Conservation (phyloP, 306 rosid genomes). For the Corylus heterophylla region DNA sequence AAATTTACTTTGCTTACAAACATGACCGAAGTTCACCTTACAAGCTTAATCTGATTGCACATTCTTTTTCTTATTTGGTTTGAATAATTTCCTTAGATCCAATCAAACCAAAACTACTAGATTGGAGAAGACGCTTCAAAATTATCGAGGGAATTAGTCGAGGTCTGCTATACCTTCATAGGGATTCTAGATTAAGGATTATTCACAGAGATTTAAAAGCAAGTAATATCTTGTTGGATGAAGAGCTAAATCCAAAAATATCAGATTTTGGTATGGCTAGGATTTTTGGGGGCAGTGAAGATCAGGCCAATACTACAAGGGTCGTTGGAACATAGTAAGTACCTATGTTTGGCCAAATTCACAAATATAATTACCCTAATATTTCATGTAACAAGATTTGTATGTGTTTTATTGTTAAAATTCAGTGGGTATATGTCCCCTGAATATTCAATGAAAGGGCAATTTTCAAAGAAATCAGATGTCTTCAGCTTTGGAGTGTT, state of each 20-base stretch:
- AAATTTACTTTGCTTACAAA: no score
- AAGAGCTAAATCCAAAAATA: neutral
- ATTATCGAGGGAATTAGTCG: neutral
- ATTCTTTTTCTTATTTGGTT: neutral
- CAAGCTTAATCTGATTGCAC: neutral
- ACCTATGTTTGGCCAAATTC: no score
- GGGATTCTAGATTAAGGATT: conserved; percentile 25
- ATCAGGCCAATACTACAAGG: no score
- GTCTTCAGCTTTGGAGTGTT: conserved; percentile 24
- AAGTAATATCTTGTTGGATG: neutral
- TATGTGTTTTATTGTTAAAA: no score
- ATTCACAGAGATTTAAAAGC: conserved; percentile 17
- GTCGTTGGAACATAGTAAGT: no score
- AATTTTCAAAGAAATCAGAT: neutral
- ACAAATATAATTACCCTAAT: no score
- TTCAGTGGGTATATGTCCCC: neutral
- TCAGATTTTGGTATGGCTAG: no score
- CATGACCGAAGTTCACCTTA: neutral
- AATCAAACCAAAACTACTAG: neutral
- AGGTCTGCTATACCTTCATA: conserved; percentile 20
- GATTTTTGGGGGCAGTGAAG: no score
- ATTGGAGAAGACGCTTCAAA: no score
- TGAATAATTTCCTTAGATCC: conserved; percentile 20
- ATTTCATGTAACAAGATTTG: no score
- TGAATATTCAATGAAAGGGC: neutral